Evolutionary conservation across 139 green algal species (phyloP).

Genomic region (Closterium sp.): DNA sequence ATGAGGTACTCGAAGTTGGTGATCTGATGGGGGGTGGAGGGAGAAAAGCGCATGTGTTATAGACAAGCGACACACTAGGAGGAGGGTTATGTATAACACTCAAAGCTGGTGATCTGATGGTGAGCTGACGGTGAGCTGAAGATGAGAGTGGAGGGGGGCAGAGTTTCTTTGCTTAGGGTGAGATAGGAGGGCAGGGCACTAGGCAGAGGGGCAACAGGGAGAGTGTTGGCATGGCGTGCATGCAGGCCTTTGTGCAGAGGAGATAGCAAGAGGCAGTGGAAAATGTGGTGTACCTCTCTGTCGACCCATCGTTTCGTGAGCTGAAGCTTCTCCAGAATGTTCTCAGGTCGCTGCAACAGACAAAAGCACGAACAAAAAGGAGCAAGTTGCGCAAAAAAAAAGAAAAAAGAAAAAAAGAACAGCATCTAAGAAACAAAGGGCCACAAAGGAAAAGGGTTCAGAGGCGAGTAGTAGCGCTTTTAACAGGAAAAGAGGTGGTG

Average conservation of each 20-base stretch:
- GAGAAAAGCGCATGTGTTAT: too few relatives aligned
- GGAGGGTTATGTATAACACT: too few relatives aligned
- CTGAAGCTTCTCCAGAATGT: not conserved
- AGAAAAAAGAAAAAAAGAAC: not conserved
- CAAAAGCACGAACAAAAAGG: not conserved
- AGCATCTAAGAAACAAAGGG: not conserved
- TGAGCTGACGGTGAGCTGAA: not conserved
- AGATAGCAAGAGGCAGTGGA: too few relatives aligned
- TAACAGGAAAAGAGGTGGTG: not conserved
- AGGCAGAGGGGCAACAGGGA: too few relatives aligned
- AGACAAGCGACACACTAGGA: too few relatives aligned
- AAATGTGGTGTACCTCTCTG: too few relatives aligned
- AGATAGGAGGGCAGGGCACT: not conserved
- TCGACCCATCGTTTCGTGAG: not conserved
- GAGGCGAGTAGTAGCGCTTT: not conserved
- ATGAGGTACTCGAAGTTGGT: conserved; percentile 60
- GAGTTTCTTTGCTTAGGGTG: too few relatives aligned
- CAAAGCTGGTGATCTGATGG: conserved; percentile 44
- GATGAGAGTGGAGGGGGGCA: too few relatives aligned
- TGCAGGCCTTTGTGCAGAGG: too few relatives aligned
- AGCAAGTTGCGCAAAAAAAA: too few relatives aligned
- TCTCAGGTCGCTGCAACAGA: not conserved
- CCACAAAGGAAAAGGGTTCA: not conserved
- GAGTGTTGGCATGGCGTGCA: too few relatives aligned
- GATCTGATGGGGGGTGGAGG: conserved; percentile 1